Evolutionary conservation across 225 moss, liverwort and hornwort genomes (phyloP), one percentile per base, ranked within the genome.

Genomic region (Asterella californica): DNA sequence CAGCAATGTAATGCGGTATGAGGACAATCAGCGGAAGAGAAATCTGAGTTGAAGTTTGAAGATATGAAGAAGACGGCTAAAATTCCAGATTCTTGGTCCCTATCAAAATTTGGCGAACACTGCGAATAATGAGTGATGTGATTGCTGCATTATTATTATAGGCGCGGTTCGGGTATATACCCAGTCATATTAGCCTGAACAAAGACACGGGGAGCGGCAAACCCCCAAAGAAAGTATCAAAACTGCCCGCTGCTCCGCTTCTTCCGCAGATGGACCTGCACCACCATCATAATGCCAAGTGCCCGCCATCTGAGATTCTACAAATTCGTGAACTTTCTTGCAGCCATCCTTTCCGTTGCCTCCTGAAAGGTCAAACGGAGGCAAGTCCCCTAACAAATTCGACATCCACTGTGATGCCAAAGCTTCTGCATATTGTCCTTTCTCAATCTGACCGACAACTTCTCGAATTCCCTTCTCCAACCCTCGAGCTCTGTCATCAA

Each of bases 111-210:
- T 42, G 42, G 42, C 7, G 4, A 42, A 42, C 7, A 42, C 42
- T 65, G 32, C 15, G n/a, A n/a, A n/a, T n/a, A n/a, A n/a, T n/a
- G n/a, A n/a, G n/a, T n/a, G n/a, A n/a, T n/a, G n/a, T n/a, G n/a
- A 27, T 25, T 47, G 6, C 71, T n/a, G n/a, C n/a, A n/a, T n/a
- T n/a, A 42, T 42, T 42, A 42, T 47, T 15, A 12, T 2, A 27
- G 47, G 21, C 68, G 18, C 24, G 19, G 0, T 0, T 71, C 48
- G 11, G 0, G 25, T 53, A 71, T 14, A 37, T 76, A 94, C 96
- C 96, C 97, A 2, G 95, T 99, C 89, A 93, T 78, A 82, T 95
- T 99, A 9, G 87, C 89, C 83, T 99, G 93, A 76, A 95, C 80
- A 53, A 99, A 99, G 47, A 86, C 87, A 84, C 88, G 88, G 74